These are phyloP conservation scores for Acaromyces ingoldii DNA, from an alignment of 1,284 basidiomycete genomes.

Conservation along the genomic window DNA sequence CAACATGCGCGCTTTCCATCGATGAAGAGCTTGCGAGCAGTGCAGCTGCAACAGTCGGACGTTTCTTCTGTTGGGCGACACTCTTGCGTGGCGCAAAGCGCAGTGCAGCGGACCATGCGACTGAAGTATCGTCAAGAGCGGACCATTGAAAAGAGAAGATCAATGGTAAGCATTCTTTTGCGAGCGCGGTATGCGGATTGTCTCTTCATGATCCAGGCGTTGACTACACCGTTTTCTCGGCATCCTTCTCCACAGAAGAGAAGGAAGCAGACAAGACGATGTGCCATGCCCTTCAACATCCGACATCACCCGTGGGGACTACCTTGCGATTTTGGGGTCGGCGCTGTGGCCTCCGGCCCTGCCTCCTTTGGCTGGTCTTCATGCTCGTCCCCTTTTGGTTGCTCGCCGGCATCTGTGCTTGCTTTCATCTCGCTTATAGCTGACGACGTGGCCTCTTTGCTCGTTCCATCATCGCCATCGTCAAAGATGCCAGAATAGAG, in stretches of 20 bases:
- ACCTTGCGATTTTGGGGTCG: constrained; percentile 4
- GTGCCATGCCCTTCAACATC: background rate
- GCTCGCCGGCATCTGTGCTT: background rate
- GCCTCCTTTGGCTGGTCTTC: background rate
- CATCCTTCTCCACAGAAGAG: no score
- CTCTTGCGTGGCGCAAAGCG: constrained; percentile 33
- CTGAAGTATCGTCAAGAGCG: no score
- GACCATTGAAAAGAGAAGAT: background rate
- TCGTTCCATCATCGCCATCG: no score
- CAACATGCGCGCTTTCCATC: no score
- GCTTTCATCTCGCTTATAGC: background rate
- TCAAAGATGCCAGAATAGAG: constrained; percentile 5
- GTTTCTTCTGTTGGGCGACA: constrained; percentile 5
- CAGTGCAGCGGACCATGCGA: constrained; percentile 37
- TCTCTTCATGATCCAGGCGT: no score
- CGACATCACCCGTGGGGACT: background rate
- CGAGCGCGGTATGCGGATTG: no score
- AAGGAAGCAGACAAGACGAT: no score
- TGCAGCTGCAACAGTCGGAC: constrained; percentile 4
- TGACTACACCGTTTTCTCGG: no score
- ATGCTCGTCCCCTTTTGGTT: background rate
- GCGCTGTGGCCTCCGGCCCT: background rate
- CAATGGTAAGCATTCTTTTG: no score
- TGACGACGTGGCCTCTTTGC: no score
- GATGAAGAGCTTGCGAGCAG: background rate